Percentiles rank a stretch among this genome's conserved stretches.
Conservation (phyloP, 495 filamentous ascomycete species). For the Neurospora sp. region DNA sequence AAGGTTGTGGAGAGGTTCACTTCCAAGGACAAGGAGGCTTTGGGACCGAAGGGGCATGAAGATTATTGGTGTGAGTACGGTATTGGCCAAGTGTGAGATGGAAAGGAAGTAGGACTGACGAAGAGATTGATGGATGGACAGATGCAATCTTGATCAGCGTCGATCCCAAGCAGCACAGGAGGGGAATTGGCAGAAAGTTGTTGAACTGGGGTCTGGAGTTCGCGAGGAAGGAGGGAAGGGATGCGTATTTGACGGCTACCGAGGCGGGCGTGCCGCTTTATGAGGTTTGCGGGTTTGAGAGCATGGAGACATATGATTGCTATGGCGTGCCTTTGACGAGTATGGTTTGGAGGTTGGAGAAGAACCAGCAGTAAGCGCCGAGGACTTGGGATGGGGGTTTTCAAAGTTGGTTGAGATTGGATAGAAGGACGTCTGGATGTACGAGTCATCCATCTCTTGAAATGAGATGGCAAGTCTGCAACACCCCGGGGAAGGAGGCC, state of each 20-base stretch:
- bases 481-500: too few relatives aligned
- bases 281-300: slow-evolving; percentile 8
- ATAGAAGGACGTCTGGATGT: too few relatives aligned
- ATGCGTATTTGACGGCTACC: slow-evolving; percentile 11
- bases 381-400: neutral
- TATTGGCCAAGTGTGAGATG: neutral
- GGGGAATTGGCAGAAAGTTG: slow-evolving; percentile 18
- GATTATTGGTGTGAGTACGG: neutral
- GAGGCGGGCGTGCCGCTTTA: slow-evolving; percentile 13
- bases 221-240: slow-evolving; percentile 3
- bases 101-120: neutral
- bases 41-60: neutral
- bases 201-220: slow-evolving; percentile 13
- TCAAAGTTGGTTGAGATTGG: neutral
- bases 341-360: neutral
- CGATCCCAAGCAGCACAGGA: slow-evolving; percentile 13
- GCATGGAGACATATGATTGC: neutral
- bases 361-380: neutral
- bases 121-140: slow-evolving; percentile 3
- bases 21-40: neutral
- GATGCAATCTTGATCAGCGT: slow-evolving; percentile 13
- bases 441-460: too few relatives aligned
- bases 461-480: too few relatives aligned
- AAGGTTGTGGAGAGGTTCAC: neutral
- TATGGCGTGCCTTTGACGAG: neutral